A percentile compares a stretch with the other conserved stretches of the same genome.
Conservation (phyloP, 2,329 filamentous ascomycete genomes). For the Phyllosticta citrichinensis region DNA sequence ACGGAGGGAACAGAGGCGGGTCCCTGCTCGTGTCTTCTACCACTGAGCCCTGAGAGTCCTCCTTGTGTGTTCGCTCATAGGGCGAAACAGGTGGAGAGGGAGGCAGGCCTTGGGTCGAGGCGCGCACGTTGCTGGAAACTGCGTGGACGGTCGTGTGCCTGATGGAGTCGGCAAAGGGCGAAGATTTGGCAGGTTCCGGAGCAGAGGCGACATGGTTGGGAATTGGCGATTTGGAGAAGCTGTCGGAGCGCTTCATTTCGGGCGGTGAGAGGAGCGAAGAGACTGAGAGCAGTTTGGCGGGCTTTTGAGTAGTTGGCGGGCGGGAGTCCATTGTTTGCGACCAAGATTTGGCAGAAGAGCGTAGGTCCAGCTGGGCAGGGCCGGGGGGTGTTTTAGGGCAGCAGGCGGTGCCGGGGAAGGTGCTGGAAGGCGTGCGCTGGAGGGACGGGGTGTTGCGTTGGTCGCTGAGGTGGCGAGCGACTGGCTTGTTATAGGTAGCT, state of each 20-base stretch:
- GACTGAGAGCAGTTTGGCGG: conserved; percentile 4
- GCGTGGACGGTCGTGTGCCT: conserved; percentile 12
- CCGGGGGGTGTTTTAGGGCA: conserved; percentile 1
- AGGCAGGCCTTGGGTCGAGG: conserved; percentile 11
- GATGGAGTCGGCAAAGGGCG: conserved; percentile 16
- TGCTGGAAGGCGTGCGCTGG: conserved; percentile 9
- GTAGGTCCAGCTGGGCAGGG: not conserved
- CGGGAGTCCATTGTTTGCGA: conserved; percentile 5
- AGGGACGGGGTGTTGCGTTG: conserved; percentile 8
- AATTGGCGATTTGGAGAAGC: conserved; percentile 21
- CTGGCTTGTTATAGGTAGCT: conserved; percentile 10
- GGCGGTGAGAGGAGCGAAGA: conserved; percentile 29
- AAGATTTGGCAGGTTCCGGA: conserved; percentile 14
- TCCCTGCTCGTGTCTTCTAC: conserved; percentile 22
- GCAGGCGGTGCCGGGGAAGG: conserved; percentile 7
- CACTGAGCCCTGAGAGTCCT: conserved; percentile 22
- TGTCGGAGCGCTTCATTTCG: conserved; percentile 30
- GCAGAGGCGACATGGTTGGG: conserved; percentile 15
- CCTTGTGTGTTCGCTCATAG: conserved; percentile 26
- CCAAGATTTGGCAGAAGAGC: not conserved
- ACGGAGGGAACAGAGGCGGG: conserved; percentile 26
- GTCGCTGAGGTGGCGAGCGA: conserved; percentile 10
- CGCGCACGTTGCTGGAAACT: conserved; percentile 21
- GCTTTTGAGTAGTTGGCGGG: conserved; percentile 1
- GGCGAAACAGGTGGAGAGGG: conserved; percentile 32